These are phyloP conservation scores for Ascoidea tarda DNA, from an alignment of 805 yeast genomes.

Conservation along the genomic window DNA sequence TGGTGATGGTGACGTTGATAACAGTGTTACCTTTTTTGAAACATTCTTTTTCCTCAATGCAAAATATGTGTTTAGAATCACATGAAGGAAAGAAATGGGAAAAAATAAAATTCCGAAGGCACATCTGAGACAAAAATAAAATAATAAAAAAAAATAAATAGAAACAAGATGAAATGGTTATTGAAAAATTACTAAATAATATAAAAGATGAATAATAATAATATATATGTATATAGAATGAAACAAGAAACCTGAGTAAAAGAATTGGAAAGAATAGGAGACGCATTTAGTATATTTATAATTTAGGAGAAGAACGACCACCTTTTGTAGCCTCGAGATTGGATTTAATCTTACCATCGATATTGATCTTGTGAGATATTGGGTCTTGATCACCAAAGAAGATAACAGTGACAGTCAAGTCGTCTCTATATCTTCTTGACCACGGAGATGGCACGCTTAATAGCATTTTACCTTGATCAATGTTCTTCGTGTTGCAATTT, in stretches of 20 bases:
- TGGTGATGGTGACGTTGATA: too few species aligned
- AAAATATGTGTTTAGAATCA: too few species aligned
- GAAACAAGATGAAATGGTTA: background rate
- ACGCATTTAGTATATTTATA: constrained; percentile 14
- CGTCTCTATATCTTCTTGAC: constrained; percentile 88
- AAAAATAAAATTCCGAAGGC: too few species aligned
- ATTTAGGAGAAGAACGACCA: constrained; percentile 36
- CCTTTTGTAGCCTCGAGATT: constrained; percentile 46
- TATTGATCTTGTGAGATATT: constrained; percentile 12
- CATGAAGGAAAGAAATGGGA: too few species aligned
- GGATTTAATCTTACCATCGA: constrained; percentile 36
- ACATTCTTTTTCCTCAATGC: too few species aligned
- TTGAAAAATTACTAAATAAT: background rate
- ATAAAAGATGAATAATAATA: background rate
- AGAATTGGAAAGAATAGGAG: background rate
- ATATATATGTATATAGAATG: background rate
- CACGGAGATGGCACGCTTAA: constrained; percentile 86
- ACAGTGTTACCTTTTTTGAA: too few species aligned
- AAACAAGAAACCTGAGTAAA: background rate
- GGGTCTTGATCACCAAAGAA: constrained; percentile 58
- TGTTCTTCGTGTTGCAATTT: constrained; percentile 65
- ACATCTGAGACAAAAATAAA: too few species aligned
- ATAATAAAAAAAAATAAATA: background rate
- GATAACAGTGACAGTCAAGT: constrained; percentile 88
- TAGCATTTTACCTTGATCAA: constrained; percentile 74